These are phyloP conservation scores for Clarireedia homoeocarpa DNA, from an alignment of 2,329 filamentous ascomycete species.

Conservation along the genomic window DNA sequence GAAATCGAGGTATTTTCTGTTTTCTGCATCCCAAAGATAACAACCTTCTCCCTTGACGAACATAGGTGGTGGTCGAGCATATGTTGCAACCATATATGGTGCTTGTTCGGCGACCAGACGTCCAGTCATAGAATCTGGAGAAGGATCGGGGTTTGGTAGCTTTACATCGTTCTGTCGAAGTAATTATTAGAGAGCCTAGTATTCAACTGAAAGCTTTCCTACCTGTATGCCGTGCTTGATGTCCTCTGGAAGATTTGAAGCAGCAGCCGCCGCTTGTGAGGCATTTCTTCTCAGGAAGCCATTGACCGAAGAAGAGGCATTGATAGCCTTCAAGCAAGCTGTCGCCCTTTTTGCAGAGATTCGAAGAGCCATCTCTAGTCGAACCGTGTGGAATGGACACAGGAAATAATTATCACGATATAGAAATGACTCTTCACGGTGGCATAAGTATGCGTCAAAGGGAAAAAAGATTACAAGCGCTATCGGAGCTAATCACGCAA, in stretches of 20 bases:
- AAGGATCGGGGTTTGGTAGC: slow-evolving; percentile 64
- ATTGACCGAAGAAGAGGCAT: slow-evolving; percentile 19
- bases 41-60: slow-evolving; percentile 84
- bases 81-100: slow-evolving; percentile 93
- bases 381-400: background rate
- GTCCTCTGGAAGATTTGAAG: slow-evolving; percentile 31
- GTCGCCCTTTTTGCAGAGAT: slow-evolving; percentile 25
- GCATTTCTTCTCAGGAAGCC: slow-evolving; percentile 23
- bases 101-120: slow-evolving; percentile 67
- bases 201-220: slow-evolving; percentile 7
- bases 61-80: slow-evolving; percentile 80
- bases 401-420: background rate
- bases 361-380: slow-evolving; percentile 22
- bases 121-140: slow-evolving; percentile 64
- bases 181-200: slow-evolving; percentile 9
- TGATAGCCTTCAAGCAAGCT: slow-evolving; percentile 22
- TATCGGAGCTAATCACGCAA: slow-evolving; percentile 6
- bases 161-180: slow-evolving; percentile 25
- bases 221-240: slow-evolving; percentile 32
- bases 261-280: slow-evolving; percentile 30
- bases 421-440: background rate
- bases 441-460: background rate
- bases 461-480: slow-evolving; percentile 2
- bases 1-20: slow-evolving; percentile 85
- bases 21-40: slow-evolving; percentile 85